Evolutionary conservation across 768 basidiomycete genomes (phyloP), one percentile per base, ranked within the genome.

Genomic region (Suillus occidentalis): DNA sequence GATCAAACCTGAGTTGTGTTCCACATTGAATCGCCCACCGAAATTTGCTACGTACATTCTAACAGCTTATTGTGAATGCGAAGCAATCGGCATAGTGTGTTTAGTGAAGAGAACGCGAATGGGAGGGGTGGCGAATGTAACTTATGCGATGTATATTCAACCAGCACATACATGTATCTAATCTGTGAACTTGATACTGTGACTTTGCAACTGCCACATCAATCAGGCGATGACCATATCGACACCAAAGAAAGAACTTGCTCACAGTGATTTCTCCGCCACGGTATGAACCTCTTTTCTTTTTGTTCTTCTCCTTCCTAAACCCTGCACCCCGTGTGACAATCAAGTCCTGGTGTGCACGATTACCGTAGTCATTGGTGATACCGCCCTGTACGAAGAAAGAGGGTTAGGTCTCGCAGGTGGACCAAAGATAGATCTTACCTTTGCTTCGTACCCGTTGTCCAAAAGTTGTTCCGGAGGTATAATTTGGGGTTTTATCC

Each of bases 251-350:
- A 5, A 28, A 68, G 36, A 20, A 18, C 28, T 20, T 6, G 76
- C 85, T 75, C 68, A 96, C 94, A 57, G 95, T 97, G 66, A 99
- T 99, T 73, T 96, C 93, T 47, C 97, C 97, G 14, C 97, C 95
- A 53, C 87, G 86, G 77, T 98, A 98, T 66, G 90, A 94, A 4
- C 95, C 97, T 70, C 92, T 83, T 80, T 99, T 99, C 81, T 99
- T 99, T 87, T 99, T 99, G 81, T 97, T 98, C 80, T 99, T 99
- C 83, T 97, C 97, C 78, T 99, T 99, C 62, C 95, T 85, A 83
- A 99, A 99, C 3, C 94, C 94, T 57, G 92, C 90, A 3, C 97
- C 97, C 1, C 95, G 87, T 4, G 97, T 99, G 34, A 95, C 92
- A 67, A 97, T 90, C 66, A 99, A 80, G 76, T 99, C 97, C 45